Evolutionary conservation across 2,329 filamentous ascomycete genomes (phyloP), one percentile per base, ranked within the genome.

Genomic region (Arthrobotrys sinensis): DNA sequence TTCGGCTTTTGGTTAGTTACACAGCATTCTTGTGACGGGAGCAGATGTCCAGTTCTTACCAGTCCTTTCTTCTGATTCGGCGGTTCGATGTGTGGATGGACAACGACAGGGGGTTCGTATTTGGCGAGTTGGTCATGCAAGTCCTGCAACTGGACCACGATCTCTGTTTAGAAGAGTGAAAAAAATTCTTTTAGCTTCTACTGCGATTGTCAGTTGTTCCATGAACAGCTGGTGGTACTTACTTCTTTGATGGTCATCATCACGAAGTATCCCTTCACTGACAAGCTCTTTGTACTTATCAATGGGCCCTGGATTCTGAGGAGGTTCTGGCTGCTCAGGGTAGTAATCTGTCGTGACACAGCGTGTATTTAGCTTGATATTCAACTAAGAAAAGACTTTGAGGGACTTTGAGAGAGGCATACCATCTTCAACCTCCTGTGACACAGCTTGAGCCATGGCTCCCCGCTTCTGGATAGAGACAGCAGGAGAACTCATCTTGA

Each of bases 241-340:
- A 94, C 93, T 91, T 88, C 96, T 88, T 85, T 99, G 96, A 85
- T 97, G 93, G 80, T 93, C 90, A 83, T 99, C 96, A 84, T 98
- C 93, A 80, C 92, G 89, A 80, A 99, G 84, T 60, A 89, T 86
- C 10, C 94, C 93, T 50, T 87, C 86, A 55, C 90, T 87, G 7
- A 99, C 94, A 55, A 95, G 89, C 76, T 88, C 87, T 84, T 97
- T 92, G 84, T 99, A 99, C 84, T 98, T 95, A 80, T 90, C 88
- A 82, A 98, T 88, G 1, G 96, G 96, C 0, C 94, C 94, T 79
- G 69, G 57, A 1, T 60, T 36, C 16, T 63, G 57, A 38, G 55
- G 8, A 12, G 21, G 5, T 12, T 55, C 21, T 12, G 63, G 53
- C 21, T 71, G 50, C 36, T 78, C 67, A 14, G 66, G 72, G 16